Percentiles rank a stretch among this genome's conserved stretches.
Conservation (phyloP, 176 grass and related monocot species). For the Cenchrus fungigraminus region DNA sequence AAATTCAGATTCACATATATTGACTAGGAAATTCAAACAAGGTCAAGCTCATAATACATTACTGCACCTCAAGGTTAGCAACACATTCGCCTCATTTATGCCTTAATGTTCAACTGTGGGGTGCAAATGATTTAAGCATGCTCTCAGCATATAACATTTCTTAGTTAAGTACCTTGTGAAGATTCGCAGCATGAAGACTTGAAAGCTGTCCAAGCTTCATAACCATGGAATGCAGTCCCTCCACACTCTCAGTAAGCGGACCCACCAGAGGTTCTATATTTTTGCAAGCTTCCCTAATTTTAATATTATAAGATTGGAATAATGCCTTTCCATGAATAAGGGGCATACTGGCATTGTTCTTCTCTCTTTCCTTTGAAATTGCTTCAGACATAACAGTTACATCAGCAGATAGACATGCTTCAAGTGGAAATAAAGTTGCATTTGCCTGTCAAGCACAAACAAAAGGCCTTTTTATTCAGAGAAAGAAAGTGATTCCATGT, state of each 20-base stretch:
- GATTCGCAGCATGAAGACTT: slow-evolving; percentile 90
- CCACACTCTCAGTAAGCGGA: slow-evolving; percentile 61
- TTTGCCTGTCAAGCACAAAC: slow-evolving; percentile 77
- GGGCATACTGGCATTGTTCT: slow-evolving; percentile 52
- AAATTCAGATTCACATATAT: slow-evolving; percentile 1
- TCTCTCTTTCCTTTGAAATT: slow-evolving; percentile 72
- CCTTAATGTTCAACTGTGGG: not conserved
- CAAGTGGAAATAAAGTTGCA: slow-evolving; percentile 81
- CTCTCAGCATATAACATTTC: slow-evolving; percentile 14
- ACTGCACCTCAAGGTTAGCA: not conserved
- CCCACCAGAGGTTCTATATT: slow-evolving; percentile 66
- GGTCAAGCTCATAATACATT: not conserved
- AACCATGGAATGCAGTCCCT: slow-evolving; percentile 79
- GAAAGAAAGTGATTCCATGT: slow-evolving; percentile 29
- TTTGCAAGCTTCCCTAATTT: slow-evolving; percentile 84
- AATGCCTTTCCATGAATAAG: slow-evolving; percentile 81
- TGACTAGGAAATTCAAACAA: slow-evolving; percentile 1
- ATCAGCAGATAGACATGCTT: slow-evolving; percentile 80
- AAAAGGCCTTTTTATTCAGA: slow-evolving; percentile 34
- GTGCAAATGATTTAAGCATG: not conserved
- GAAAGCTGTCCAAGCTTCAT: slow-evolving; percentile 86
- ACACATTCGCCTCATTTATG: not conserved
- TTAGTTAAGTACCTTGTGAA: slow-evolving; percentile 80
- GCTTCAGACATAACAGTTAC: slow-evolving; percentile 70
- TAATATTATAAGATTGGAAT: slow-evolving; percentile 81